Evolutionary conservation across 495 filamentous ascomycete genomes (phyloP).

Genomic region (Chaetomium cochliodes): DNA sequence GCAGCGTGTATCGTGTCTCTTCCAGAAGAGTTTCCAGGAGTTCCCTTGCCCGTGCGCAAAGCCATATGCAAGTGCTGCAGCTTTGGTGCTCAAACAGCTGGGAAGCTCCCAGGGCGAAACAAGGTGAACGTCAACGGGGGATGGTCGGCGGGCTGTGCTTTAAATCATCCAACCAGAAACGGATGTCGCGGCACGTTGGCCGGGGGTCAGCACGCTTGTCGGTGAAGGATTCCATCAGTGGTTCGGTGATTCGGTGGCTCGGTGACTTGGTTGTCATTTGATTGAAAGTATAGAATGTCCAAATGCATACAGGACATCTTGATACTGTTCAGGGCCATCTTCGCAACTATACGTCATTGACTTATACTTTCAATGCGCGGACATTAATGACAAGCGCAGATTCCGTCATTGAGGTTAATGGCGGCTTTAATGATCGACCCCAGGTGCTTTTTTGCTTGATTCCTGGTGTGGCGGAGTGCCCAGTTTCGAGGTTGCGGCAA

Average conservation of each 20-base stretch:
- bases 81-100: conserved; percentile 9
- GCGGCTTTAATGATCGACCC: conserved; percentile 3
- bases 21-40: conserved; percentile 10
- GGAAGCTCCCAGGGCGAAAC: conserved; percentile 4
- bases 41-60: conserved; percentile 12
- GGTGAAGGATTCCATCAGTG: not conserved
- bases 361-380: too few species aligned
- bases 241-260: too few species aligned
- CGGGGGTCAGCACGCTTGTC: not conserved
- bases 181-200: not conserved
- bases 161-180: conserved; percentile 4
- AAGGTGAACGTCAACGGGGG: not conserved
- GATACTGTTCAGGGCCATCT: not conserved
- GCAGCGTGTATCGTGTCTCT: conserved; percentile 6
- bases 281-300: not conserved
- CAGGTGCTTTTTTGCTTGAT: not conserved
- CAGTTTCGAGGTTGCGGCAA: not conserved
- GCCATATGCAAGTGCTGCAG: conserved; percentile 5
- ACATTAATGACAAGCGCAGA: not conserved
- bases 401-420: not conserved
- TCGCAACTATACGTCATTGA: not conserved
- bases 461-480: not conserved
- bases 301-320: not conserved
- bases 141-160: conserved; percentile 7
- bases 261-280: too few species aligned